These are phyloP conservation scores for Chlorella sorokiniana DNA, from an alignment of 139 green algal genomes.

Conservation along the genomic window DNA sequence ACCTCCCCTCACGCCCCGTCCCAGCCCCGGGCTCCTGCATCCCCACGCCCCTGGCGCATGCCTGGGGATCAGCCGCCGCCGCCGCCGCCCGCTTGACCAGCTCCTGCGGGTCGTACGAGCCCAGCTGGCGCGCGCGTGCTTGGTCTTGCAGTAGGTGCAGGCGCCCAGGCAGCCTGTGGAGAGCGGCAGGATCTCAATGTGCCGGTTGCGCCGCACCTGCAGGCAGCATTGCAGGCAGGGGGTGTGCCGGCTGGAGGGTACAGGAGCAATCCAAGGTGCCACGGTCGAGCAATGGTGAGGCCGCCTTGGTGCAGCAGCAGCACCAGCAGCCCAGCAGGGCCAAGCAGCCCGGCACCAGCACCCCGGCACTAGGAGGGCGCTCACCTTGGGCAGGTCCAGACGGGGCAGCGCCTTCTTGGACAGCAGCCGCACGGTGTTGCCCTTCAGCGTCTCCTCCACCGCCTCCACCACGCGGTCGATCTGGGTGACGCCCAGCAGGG, in stretches of 20 bases:
- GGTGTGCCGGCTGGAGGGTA: too few species aligned
- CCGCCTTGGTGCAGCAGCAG: not conserved
- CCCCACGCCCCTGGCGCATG: not conserved
- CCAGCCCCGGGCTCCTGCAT: not conserved
- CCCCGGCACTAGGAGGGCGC: not conserved
- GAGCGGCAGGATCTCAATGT: constrained; percentile 93
- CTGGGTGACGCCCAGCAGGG: constrained; percentile 78
- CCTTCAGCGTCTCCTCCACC: constrained; percentile 90
- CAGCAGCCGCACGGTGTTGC: constrained; percentile 83
- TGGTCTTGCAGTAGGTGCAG: constrained; percentile 99
- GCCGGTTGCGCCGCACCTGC: constrained; percentile 82
- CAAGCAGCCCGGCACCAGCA: not conserved
- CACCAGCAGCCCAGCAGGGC: not conserved
- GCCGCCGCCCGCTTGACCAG: constrained; percentile 61
- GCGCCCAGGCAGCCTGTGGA: constrained; percentile 82
- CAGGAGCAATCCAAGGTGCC: not conserved
- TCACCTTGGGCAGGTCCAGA: constrained; percentile 92
- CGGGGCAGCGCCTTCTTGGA: constrained; percentile 79
- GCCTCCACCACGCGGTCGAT: constrained; percentile 93
- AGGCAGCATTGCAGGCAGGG: not conserved
- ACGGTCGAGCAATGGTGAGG: not conserved
- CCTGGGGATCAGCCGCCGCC: constrained; percentile 24
- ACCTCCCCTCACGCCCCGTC: not conserved
- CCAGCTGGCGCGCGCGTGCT: constrained; percentile 88
- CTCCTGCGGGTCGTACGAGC: constrained; percentile 67